A percentile compares a stretch with the other conserved stretches of the same genome.
These are phyloP conservation scores for Rhizoclosmatium sp. DNA, from an alignment of 192 early-diverging fungal species.

Conservation along the genomic window DNA sequence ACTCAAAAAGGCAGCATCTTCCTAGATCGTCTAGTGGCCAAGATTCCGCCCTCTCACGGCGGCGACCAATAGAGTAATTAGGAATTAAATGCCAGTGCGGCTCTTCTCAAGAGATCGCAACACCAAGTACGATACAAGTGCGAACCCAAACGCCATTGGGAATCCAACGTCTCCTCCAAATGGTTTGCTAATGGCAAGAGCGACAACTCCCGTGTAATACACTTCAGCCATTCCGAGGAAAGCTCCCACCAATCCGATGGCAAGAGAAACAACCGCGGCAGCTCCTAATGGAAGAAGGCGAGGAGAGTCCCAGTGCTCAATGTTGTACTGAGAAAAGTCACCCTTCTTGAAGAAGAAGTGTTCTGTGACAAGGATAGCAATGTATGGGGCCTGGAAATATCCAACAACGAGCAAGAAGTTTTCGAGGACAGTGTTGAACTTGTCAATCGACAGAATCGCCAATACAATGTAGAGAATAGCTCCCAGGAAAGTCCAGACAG, in stretches of 20 bases:
- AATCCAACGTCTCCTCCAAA: slow-evolving; percentile 43
- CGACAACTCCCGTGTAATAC: slow-evolving; percentile 37
- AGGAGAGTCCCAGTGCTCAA: slow-evolving; percentile 36
- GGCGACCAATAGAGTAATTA: background rate
- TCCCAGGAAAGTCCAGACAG: slow-evolving; percentile 40
- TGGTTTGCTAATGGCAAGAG: background rate
- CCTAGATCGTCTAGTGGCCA: no score
- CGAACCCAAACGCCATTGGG: slow-evolving; percentile 37
- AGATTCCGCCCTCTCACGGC: no score
- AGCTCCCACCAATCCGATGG: slow-evolving; percentile 39
- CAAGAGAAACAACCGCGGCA: slow-evolving; percentile 36
- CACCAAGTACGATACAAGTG: slow-evolving; percentile 31
- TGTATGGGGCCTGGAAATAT: slow-evolving; percentile 46
- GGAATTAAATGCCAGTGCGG: background rate
- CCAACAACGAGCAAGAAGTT: slow-evolving; percentile 47
- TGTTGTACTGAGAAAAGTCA: background rate
- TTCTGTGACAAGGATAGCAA: slow-evolving; percentile 28
- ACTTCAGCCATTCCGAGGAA: slow-evolving; percentile 48
- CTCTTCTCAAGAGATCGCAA: slow-evolving; percentile 35
- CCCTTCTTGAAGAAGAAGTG: slow-evolving; percentile 30
- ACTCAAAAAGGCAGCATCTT: no score
- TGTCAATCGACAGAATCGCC: slow-evolving; percentile 32
- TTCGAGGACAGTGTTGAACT: slow-evolving; percentile 40
- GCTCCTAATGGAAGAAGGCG: slow-evolving; percentile 35
- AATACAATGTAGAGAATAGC: slow-evolving; percentile 41